These are phyloP conservation scores for Emmonsiellopsis sp. DNA, from an alignment of 2,329 filamentous ascomycete species.

Conservation along the genomic window DNA sequence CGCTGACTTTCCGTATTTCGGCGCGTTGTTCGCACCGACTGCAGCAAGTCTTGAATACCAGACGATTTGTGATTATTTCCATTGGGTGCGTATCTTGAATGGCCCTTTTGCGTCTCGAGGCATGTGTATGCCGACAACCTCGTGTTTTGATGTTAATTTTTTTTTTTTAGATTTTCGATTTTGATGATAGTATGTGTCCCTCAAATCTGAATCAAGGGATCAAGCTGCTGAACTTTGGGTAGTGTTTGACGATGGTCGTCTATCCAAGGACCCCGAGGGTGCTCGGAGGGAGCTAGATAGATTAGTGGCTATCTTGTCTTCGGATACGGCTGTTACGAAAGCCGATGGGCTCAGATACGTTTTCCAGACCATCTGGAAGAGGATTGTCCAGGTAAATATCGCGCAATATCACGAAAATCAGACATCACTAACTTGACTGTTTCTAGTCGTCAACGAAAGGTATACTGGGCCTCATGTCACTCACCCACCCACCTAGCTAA, in stretches of 20 bases:
- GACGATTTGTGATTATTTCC: constrained; percentile 17
- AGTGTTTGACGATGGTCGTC: background rate
- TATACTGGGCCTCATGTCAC: background rate
- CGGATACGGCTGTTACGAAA: background rate
- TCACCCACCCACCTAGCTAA: background rate
- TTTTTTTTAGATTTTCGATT: background rate
- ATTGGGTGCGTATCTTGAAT: constrained; percentile 8
- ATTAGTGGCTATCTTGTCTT: background rate
- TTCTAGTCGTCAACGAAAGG: background rate
- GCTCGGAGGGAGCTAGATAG: background rate
- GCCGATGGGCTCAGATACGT: constrained; percentile 20
- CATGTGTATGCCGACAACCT: background rate
- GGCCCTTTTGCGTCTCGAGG: background rate
- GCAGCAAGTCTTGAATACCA: constrained; percentile 16
- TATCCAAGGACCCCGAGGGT: background rate
- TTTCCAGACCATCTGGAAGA: constrained; percentile 21
- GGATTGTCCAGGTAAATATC: constrained; percentile 12
- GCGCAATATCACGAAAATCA: background rate
- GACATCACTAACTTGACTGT: background rate
- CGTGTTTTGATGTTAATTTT: background rate
- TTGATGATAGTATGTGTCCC: background rate
- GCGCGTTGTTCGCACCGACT: constrained; percentile 17
- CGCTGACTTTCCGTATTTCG: constrained; percentile 20
- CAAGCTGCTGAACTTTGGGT: background rate
- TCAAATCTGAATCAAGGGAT: background rate